Base-by-base conservation (phyloP, 352 stramenopile genomes). In the Pythium chondricola region DNA sequence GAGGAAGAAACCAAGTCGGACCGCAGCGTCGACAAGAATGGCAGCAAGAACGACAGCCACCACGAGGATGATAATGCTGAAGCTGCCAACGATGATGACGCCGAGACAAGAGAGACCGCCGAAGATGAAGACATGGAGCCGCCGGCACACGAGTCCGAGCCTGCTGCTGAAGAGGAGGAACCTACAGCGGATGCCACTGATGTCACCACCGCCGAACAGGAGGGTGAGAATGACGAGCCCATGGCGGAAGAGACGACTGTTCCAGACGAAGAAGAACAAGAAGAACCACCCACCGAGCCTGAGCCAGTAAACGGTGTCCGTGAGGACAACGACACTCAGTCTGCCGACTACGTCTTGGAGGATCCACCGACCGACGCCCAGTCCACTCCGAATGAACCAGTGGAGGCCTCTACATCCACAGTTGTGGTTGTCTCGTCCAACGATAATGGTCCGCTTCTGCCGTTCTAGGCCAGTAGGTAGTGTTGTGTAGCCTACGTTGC, bases 11-110 rank as follows among this genome's bases (percentile, higher is more conserved):
- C 29, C 21, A 56, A 56, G 30, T 52, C 38, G 1, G 62, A 66
- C 39, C 46, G 48, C 31, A 64, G 48, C 33, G 52, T 46, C 14
- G 56, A 57, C 20, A 37, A 65, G n/a, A 26, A 63, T 9, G 56
- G n/a, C n/a, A n/a, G n/a, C n/a, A n/a, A n/a, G n/a, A n/a, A n/a
- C n/a, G n/a, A n/a, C n/a, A n/a, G n/a, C n/a, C n/a, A n/a, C n/a
- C n/a, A n/a, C n/a, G n/a, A n/a, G n/a, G n/a, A n/a, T n/a, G n/a
- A n/a, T n/a, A n/a, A n/a, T n/a, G n/a, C 37, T 36, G 54, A 40
- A 33, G 29, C 35, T 7, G 35, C 8, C 35, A 18, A 54, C 5
- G 38, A 50, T 5, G 5, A 25, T 16, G 29, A 16, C 2, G 3
- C 4, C 22, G 17, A 27, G 21, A 48, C 4, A 44, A 44, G 9